Conservation (phyloP, 208 protist species). For the Leishmania turanica region DNA sequence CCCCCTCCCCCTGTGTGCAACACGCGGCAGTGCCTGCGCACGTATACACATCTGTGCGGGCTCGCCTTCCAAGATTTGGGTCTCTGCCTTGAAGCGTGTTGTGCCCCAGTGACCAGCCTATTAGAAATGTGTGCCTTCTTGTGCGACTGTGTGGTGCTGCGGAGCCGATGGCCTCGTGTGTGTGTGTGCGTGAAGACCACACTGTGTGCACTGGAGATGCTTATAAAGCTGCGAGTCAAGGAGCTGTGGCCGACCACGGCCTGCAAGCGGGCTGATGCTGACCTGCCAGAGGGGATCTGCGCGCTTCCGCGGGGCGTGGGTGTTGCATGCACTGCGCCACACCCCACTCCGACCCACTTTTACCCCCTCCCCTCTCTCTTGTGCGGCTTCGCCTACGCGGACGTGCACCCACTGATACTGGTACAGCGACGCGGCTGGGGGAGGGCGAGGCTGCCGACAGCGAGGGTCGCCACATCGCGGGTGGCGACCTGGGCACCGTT, state of each 20-base stretch:
- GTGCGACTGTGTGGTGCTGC: neutral
- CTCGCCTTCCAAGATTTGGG: neutral
- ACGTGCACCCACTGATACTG: neutral
- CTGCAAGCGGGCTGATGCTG: neutral
- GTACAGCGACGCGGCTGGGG: neutral
- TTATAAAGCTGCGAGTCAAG: neutral
- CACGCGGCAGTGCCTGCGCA: neutral
- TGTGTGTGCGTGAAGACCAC: neutral
- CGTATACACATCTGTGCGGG: neutral
- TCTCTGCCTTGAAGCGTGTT: neutral
- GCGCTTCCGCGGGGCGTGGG: neutral
- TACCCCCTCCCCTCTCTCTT: neutral
- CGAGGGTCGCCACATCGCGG: neutral
- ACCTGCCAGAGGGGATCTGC: neutral
- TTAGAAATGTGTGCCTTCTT: neutral
- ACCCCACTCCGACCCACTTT: neutral
- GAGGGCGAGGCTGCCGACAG: neutral
- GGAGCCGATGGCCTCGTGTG: neutral
- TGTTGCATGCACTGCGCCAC: neutral
- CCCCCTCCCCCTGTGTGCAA: neutral
- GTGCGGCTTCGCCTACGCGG: neutral
- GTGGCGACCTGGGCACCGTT: neutral
- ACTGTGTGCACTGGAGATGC: neutral
- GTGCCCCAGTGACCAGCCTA: neutral
- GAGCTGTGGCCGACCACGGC: neutral